These are phyloP conservation scores for Prunus padus DNA, from an alignment of 306 rosid genomes.

Conservation along the genomic window DNA sequence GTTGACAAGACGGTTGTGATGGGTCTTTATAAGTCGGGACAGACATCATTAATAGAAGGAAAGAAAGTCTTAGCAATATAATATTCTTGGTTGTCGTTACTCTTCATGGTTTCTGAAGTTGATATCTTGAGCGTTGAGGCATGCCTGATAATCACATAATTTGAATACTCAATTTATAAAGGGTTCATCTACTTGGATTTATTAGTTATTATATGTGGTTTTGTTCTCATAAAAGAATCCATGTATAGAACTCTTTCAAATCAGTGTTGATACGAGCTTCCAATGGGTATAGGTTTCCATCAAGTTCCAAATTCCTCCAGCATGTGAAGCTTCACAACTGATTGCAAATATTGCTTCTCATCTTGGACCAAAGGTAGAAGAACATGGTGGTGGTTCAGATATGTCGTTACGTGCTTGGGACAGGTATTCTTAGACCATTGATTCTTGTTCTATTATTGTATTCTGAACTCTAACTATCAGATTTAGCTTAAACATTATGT, in stretches of 20 bases:
- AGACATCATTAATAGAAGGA: no score
- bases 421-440: constrained; percentile 41
- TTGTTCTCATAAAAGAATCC: neutral
- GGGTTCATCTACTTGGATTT: no score
- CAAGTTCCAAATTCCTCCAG: constrained; percentile 73
- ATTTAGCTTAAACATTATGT: constrained; percentile 4
- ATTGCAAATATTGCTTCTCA: constrained; percentile 63
- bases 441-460: constrained; percentile 16
- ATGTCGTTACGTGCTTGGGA: constrained; percentile 85
- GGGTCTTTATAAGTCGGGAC: no score
- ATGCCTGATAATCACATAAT: no score
- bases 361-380: constrained; percentile 74
- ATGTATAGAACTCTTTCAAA: neutral
- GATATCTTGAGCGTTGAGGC: no score
- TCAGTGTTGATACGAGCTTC: constrained; percentile 24
- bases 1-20: no score
- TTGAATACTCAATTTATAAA: no score
- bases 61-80: no score
- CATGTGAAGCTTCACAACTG: constrained; percentile 71
- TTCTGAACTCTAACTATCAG: neutral
- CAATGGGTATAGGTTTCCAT: constrained; percentile 51
- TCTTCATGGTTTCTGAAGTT: no score
- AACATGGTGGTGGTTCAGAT: constrained; percentile 59
- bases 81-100: no score
- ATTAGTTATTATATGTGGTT: neutral